Conservation (phyloP, 306 rosid species). For the Vachellia pachyceras region DNA sequence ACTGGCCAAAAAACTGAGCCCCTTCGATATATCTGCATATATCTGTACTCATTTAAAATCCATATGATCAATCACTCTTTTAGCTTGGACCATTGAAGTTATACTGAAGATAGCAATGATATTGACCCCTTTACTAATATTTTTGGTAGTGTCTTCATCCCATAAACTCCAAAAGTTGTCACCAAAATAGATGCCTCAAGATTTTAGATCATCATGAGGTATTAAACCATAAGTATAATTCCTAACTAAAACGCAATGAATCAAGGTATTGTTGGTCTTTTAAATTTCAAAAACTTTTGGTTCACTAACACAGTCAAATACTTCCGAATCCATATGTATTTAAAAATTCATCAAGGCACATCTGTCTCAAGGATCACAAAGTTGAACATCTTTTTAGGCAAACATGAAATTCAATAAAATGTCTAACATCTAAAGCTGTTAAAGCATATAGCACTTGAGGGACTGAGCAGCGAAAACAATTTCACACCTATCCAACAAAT, state of each 20-base stretch:
- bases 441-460: too few species aligned
- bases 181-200: not conserved
- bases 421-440: too few species aligned
- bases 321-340: too few species aligned
- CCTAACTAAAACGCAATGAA: not conserved
- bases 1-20: too few species aligned
- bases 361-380: not conserved
- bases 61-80: not conserved
- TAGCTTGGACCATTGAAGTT: not conserved
- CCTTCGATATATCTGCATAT: too few species aligned
- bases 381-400: not conserved
- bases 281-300: not conserved
- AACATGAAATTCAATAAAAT: conserved; percentile 3
- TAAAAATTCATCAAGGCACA: not conserved
- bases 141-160: not conserved
- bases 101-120: not conserved
- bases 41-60: not conserved
- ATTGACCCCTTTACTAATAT: not conserved
- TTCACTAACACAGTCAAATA: not conserved
- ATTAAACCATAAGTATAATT: not conserved
- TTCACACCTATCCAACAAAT: too few species aligned
- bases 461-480: too few species aligned
- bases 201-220: not conserved
- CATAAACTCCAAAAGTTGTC: too few species aligned
- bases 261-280: not conserved